phyloP scores from a whole-genome alignment of 768 basidiomycete genomes.

The Amanita inopinata region DNA sequence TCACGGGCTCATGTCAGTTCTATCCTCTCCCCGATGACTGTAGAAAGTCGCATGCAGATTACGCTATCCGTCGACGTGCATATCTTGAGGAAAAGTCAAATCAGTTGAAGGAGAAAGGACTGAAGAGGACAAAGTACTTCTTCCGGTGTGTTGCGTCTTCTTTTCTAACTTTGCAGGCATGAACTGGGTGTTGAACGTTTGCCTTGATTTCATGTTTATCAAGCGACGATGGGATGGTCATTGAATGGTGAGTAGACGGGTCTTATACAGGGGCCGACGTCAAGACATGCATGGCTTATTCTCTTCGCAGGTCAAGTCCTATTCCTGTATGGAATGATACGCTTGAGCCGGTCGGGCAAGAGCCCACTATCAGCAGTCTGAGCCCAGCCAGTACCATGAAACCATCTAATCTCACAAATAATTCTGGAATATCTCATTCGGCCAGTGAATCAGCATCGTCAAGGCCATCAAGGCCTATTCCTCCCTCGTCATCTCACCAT shows the following conservation, averaged over 20 bases:
- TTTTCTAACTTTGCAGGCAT: not conserved
- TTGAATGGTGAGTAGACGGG: conserved; percentile 3
- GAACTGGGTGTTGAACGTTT: not conserved
- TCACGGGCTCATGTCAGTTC: not conserved
- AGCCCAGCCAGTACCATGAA: too few relatives aligned
- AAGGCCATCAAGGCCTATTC: too few relatives aligned
- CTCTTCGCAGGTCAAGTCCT: not conserved
- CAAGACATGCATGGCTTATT: too few relatives aligned
- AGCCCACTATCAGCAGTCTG: too few relatives aligned
- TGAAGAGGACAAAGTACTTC: not conserved
- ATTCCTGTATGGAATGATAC: conserved; percentile 7
- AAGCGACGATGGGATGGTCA: conserved; percentile 1
- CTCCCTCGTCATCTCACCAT: too few relatives aligned
- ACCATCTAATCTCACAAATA: too few relatives aligned
- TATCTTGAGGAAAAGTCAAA: not conserved
- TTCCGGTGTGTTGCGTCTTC: not conserved
- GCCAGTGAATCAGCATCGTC: too few relatives aligned
- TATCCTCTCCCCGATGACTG: conserved; percentile 7
- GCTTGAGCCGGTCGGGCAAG: not conserved
- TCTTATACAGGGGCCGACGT: too few relatives aligned
- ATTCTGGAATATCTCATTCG: too few relatives aligned
- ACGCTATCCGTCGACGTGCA: not conserved
- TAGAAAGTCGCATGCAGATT: not conserved
- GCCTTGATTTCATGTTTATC: not conserved
- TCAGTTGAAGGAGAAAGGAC: not conserved